Percentiles rank a stretch among this genome's conserved stretches.
phyloP scores from a whole-genome alignment of 1,284 basidiomycete genomes.

The Tremellales sp. region DNA sequence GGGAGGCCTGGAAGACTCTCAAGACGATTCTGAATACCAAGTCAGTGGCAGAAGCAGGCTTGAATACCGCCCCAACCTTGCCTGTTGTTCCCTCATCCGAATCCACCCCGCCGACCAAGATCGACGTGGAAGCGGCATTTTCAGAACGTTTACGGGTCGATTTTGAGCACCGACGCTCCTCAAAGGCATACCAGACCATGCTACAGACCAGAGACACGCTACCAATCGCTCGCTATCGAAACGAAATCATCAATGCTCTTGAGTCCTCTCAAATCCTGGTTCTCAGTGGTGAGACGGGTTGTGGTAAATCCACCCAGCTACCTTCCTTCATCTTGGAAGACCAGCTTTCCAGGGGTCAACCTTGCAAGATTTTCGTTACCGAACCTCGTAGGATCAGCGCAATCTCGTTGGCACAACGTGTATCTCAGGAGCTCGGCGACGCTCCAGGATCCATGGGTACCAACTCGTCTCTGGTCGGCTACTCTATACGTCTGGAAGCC shows the following conservation, averaged over 20 bases:
- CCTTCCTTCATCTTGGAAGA: conserved; percentile 94
- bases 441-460: conserved; percentile 75
- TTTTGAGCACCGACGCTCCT: conserved; percentile 61
- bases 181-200: conserved; percentile 70
- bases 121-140: conserved; percentile 2
- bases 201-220: conserved; percentile 63
- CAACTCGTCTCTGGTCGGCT: conserved; percentile 78
- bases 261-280: conserved; percentile 83
- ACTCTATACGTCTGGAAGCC: conserved; percentile 91
- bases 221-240: conserved; percentile 82
- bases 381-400: conserved; percentile 97
- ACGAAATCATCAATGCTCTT: conserved; percentile 68
- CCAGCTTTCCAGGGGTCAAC: conserved; percentile 71
- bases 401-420: conserved; percentile 92
- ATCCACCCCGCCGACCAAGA: background rate
- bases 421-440: conserved; percentile 91
- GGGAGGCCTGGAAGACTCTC: conserved; percentile 67
- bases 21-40: conserved; percentile 61
- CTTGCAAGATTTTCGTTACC: conserved; percentile 92
- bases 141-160: conserved; percentile 53
- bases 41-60: conserved; percentile 13
- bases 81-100: background rate
- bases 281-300: conserved; percentile 96
- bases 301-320: conserved; percentile 97
- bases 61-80: background rate